A percentile compares a stretch with the other conserved stretches of the same genome.
Conservation (phyloP, 306 rosid species). For the Pterocarpus macrocarpus region DNA sequence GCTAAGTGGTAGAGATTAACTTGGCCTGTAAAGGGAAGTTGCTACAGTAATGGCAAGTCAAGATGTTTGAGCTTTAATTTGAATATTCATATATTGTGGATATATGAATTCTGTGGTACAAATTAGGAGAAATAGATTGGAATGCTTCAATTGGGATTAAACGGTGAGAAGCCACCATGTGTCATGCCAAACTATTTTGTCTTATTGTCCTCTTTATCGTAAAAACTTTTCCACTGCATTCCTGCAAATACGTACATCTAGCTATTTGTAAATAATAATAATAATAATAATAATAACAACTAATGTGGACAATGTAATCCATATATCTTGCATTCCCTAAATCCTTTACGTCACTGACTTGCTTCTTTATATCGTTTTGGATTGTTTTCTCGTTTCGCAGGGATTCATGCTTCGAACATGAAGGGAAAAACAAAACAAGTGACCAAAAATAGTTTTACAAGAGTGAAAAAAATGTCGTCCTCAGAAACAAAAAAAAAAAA, state of each 20-base stretch:
- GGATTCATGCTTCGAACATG: not conserved
- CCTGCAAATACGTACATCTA: not conserved
- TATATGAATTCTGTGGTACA: too few species aligned
- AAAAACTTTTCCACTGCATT: not conserved
- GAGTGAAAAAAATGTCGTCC: not conserved
- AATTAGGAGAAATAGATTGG: not conserved
- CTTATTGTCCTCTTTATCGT: not conserved
- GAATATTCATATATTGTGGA: too few species aligned
- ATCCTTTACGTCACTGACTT: not conserved
- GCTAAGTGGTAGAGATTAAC: conserved; percentile 3
- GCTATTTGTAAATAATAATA: too few species aligned
- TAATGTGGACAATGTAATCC: not conserved
- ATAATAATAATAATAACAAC: too few species aligned
- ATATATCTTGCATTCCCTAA: not conserved
- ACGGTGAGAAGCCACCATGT: too few species aligned
- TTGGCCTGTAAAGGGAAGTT: not conserved
- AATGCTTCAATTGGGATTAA: not conserved
- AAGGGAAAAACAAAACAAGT: not conserved
- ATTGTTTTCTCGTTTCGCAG: not conserved
- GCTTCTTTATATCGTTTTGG: not conserved
- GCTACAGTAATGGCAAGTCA: conserved; percentile 5
- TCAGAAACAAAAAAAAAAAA: too few species aligned
- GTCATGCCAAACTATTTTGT: conserved; percentile 8
- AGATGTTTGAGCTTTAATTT: not conserved
- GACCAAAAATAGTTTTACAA: not conserved